Conservation (phyloP, 495 filamentous ascomycete species). For the Neurospora sp. region DNA sequence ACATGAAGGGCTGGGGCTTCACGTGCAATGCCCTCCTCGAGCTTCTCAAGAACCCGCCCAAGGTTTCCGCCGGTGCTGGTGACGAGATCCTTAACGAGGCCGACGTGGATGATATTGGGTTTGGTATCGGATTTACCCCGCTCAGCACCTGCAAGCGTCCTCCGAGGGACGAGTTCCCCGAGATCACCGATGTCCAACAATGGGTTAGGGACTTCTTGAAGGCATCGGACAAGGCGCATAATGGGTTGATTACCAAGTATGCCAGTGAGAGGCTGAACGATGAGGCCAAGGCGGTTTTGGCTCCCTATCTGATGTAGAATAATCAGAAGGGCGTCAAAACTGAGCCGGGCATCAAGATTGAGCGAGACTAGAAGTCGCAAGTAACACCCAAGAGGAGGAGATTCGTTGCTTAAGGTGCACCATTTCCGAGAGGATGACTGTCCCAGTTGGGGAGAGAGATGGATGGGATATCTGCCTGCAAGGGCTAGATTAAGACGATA, state of each 20-base stretch:
- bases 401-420: not conserved
- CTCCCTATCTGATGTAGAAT: slow-evolving; percentile 28
- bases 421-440: not conserved
- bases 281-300: slow-evolving; percentile 31
- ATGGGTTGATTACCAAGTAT: slow-evolving; percentile 28
- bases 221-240: slow-evolving; percentile 33
- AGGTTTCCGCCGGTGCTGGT: slow-evolving; percentile 46
- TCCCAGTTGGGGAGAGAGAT: not conserved
- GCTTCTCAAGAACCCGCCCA: slow-evolving; percentile 76
- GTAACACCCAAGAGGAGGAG: not conserved
- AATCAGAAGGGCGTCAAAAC: not conserved
- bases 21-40: slow-evolving; percentile 80
- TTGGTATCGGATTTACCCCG: slow-evolving; percentile 85
- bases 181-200: slow-evolving; percentile 63
- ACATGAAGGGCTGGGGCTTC: slow-evolving; percentile 79
- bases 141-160: slow-evolving; percentile 74
- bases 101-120: slow-evolving; percentile 88
- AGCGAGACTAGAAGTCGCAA: not conserved
- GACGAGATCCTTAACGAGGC: slow-evolving; percentile 74
- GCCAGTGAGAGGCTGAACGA: slow-evolving; percentile 27
- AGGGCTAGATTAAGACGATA: not conserved
- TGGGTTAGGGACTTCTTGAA: slow-evolving; percentile 72
- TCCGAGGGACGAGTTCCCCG: slow-evolving; percentile 65
- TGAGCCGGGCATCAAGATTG: not conserved
- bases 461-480: not conserved